Conservation (phyloP, 495 filamentous ascomycete genomes). For the Arthonia radiata region DNA sequence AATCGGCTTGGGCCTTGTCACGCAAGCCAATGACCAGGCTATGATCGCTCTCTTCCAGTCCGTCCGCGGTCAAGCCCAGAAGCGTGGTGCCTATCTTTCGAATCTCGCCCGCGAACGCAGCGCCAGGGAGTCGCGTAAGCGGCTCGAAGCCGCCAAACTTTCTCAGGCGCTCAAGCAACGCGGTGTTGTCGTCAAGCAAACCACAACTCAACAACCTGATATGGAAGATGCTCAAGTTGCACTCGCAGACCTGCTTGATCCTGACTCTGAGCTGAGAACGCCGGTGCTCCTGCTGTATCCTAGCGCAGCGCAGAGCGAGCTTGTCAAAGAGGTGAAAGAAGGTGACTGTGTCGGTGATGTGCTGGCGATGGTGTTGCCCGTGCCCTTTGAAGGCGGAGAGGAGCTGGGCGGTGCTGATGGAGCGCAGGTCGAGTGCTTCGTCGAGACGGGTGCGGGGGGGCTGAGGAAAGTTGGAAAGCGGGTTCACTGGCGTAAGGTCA, state of each 20-base stretch:
- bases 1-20: conserved; percentile 34
- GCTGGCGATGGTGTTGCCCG: conserved; percentile 35
- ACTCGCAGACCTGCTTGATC: conserved; percentile 52
- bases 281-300: conserved; percentile 72
- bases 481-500: conserved; percentile 42
- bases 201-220: conserved; percentile 39
- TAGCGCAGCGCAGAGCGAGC: conserved; percentile 52
- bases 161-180: conserved; percentile 47
- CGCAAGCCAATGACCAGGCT: conserved; percentile 21
- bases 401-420: conserved; percentile 24
- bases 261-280: conserved; percentile 42
- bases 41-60: conserved; percentile 10
- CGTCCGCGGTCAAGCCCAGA: conserved; percentile 18
- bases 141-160: conserved; percentile 32
- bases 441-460: conserved; percentile 60
- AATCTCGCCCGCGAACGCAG: conserved; percentile 20
- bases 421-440: conserved; percentile 57
- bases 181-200: conserved; percentile 38
- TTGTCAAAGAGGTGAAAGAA: conserved; percentile 68
- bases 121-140: conserved; percentile 20
- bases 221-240: conserved; percentile 44
- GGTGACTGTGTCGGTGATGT: conserved; percentile 41
- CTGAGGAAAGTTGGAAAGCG: conserved; percentile 81
- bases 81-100: conserved; percentile 12
- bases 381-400: conserved; percentile 55